Evolutionary conservation across 2,329 filamentous ascomycete genomes (phyloP), one percentile per base, ranked within the genome.

Genomic region (Sclerotinia spermophila): DNA sequence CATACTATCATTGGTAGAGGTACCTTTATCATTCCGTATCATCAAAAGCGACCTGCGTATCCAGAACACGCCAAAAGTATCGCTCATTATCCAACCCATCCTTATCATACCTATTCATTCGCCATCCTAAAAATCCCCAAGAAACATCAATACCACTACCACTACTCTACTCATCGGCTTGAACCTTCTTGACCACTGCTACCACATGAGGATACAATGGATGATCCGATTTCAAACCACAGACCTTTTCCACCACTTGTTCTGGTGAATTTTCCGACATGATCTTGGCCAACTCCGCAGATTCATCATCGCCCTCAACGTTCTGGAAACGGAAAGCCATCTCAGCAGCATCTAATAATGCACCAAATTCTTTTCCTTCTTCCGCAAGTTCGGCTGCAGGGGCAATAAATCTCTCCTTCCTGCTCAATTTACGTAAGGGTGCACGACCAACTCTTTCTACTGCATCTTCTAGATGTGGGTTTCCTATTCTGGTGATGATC

Each of bases 251-350:
- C 60, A 95, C 92, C 13, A 95, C 92, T 1, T 91, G 90, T 76
- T 92, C 89, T 21, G 95, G 84, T 3, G 85, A 84, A 78, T 91
- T 87, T 73, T 90, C 86, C 72, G 91, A 89, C 84, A 99, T 91
- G 79, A 96, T 93, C 84, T 92, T 89, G 78, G 93, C 92, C 17
- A 99, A 86, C 82, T 97, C 90, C 75, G 83, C 85, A 74, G 92
- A 96, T 87, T 98, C 96, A 0, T 96, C 92, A 74, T 99, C 96
- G 19, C 90, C 94, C 76, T 94, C 88, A 70, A 97, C 92, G 77
- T 97, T 93, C 84, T 97, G 94, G 90, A 98, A 99, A 74, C 92
- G 92, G 81, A 99, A 90, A 10, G 93, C 90, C 89, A 95, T 93
- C 85, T 98, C 95, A 60, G 96, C 88, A 30, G 93, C 92, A 71